A percentile compares a stretch with the other conserved stretches of the same genome.
These are phyloP conservation scores for Botrytis paeoniae DNA, from an alignment of 2,329 filamentous ascomycete species.

Conservation along the genomic window DNA sequence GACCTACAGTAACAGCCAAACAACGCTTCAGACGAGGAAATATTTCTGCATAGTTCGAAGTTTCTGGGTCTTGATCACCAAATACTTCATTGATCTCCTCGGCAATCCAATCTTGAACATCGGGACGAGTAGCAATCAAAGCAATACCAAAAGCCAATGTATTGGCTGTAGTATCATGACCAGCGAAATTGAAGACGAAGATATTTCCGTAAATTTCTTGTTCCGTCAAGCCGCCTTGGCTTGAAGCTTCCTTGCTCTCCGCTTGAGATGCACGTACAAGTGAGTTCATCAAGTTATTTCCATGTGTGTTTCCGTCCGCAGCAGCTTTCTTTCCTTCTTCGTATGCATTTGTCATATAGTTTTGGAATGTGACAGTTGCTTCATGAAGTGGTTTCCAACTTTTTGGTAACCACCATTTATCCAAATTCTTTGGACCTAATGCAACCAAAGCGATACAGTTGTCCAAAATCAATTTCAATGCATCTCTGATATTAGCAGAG, in stretches of 20 bases:
- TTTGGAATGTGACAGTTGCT: constrained; percentile 12
- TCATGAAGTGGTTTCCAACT: constrained; percentile 15
- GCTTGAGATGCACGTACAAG: constrained; percentile 15
- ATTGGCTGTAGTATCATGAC: constrained; percentile 12
- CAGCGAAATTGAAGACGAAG: constrained; percentile 15
- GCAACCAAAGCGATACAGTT: constrained; percentile 15
- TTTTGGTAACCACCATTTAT: constrained; percentile 19
- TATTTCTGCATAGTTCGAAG: background rate
- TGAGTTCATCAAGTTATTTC: constrained; percentile 15
- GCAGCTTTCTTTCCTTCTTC: constrained; percentile 15
- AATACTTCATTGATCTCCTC: constrained; percentile 4
- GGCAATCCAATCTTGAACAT: constrained; percentile 14
- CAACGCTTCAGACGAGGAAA: constrained; percentile 12
- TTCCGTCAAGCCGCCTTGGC: constrained; percentile 12
- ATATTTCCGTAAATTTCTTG: constrained; percentile 19
- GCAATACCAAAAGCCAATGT: background rate
- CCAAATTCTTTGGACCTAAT: constrained; percentile 6
- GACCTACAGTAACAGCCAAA: constrained; percentile 1
- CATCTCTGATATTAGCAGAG: background rate
- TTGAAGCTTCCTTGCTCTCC: background rate
- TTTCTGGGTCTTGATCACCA: constrained; percentile 5
- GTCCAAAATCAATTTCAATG: constrained; percentile 14
- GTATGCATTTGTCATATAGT: constrained; percentile 13
- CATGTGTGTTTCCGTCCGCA: background rate
- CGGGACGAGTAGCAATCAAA: background rate